A percentile compares a stretch with the other conserved stretches of the same genome.
phyloP scores from a whole-genome alignment of 768 basidiomycete genomes.

The Mycena pura region DNA sequence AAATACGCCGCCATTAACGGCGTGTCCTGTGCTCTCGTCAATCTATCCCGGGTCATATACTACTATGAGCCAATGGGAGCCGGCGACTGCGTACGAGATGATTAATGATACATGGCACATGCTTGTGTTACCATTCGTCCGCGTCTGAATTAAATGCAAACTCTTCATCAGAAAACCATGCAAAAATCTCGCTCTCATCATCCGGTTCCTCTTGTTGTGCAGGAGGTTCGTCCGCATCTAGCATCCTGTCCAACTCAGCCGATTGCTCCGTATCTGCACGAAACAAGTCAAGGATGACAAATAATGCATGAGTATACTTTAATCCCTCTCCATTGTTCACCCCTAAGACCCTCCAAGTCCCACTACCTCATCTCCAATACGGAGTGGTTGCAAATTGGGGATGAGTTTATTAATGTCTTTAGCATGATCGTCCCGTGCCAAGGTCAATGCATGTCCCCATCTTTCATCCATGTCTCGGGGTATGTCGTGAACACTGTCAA shows the following conservation, averaged over 20 bases:
- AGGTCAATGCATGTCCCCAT: neutral
- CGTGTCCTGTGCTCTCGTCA: too few species aligned
- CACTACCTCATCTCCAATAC: neutral
- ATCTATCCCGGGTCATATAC: too few species aligned
- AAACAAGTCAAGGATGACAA: neutral
- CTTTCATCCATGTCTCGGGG: neutral
- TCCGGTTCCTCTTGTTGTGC: neutral
- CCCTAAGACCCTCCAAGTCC: neutral
- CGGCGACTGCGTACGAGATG: too few species aligned
- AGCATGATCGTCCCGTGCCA: neutral
- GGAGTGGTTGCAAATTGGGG: neutral
- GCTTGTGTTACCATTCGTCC: constrained; percentile 8
- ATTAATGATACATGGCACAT: too few species aligned
- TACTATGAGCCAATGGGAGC: too few species aligned
- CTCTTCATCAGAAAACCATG: neutral
- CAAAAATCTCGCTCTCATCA: neutral
- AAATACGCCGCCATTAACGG: too few species aligned
- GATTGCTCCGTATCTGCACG: neutral
- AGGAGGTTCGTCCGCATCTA: neutral
- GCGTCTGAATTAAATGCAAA: neutral
- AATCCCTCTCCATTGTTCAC: constrained; percentile 1
- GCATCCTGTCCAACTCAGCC: neutral
- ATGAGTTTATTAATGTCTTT: neutral
- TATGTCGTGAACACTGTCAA: neutral
- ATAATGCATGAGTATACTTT: neutral